These are phyloP conservation scores for Acanthamoeba sp. DNA, from an alignment of 208 protist genomes.

Conservation along the genomic window DNA sequence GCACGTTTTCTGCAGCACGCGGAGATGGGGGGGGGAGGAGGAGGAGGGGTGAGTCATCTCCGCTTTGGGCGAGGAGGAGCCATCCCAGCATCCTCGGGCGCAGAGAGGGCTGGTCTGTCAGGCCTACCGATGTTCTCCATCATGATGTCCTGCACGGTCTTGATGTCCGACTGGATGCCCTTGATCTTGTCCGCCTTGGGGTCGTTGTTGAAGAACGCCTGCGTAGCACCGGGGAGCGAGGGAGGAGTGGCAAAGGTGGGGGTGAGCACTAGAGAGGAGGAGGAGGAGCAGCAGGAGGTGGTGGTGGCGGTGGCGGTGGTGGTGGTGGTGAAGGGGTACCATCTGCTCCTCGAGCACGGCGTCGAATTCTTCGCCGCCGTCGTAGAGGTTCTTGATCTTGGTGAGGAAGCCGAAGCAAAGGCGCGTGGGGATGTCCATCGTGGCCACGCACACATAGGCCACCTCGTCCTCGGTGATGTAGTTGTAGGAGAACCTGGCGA, in stretches of 20 bases:
- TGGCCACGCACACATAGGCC: conserved; percentile 51
- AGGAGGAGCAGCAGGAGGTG: background rate
- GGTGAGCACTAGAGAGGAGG: no score
- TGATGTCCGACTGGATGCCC: conserved; percentile 35
- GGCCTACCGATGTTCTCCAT: conserved; percentile 65
- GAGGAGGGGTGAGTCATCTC: no score
- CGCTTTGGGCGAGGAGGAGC: no score
- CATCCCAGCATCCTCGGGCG: no score
- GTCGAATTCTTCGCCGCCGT: conserved; percentile 58
- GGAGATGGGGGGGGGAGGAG: background rate
- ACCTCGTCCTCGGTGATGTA: conserved; percentile 53
- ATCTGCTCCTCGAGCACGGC: conserved; percentile 55
- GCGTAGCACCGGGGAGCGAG: background rate
- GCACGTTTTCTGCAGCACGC: conserved; percentile 18
- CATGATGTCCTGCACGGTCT: conserved; percentile 69
- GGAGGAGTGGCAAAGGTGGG: no score
- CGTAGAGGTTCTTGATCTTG: conserved; percentile 57
- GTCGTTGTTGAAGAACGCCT: conserved; percentile 66
- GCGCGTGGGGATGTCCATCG: conserved; percentile 19
- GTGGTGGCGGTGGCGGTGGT: background rate
- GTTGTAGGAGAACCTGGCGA: conserved; percentile 47
- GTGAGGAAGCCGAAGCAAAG: conserved; percentile 53
- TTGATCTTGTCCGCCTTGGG: conserved; percentile 71
- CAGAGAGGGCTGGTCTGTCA: background rate
- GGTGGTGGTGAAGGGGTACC: background rate